Conservation (phyloP, 306 rosid species). For the Pterocarpus macrocarpus region DNA sequence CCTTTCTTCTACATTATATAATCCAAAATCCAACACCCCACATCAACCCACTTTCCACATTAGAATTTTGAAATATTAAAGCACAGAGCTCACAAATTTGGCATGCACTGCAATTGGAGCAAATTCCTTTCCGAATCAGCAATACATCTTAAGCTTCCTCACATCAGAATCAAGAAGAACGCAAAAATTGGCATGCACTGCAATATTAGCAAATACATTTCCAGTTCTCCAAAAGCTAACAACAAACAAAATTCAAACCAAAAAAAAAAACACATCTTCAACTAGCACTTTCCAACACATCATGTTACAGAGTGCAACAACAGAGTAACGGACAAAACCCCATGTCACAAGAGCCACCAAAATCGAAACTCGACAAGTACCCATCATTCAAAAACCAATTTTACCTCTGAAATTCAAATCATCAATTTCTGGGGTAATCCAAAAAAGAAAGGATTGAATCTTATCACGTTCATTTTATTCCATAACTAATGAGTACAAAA, state of each 20-base stretch:
- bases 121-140: conserved; percentile 12
- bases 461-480: too few relatives aligned
- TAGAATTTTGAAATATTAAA: not conserved
- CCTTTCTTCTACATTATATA: not conserved
- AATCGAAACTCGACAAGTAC: conserved; percentile 41
- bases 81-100: conserved; percentile 15
- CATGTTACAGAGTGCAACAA: not conserved
- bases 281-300: conserved; percentile 19
- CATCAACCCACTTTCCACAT: not conserved
- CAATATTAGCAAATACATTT: not conserved
- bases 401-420: conserved; percentile 14
- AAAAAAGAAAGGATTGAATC: conserved; percentile 22
- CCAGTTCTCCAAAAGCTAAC: not conserved
- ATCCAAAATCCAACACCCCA: conserved; percentile 38
- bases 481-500: too few relatives aligned
- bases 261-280: conserved; percentile 17
- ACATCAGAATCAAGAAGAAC: conserved; percentile 36
- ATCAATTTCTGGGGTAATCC: conserved; percentile 4
- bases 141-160: conserved; percentile 1
- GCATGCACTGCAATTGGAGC: conserved; percentile 24
- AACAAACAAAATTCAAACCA: conserved; percentile 15
- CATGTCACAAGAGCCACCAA: conserved; percentile 37
- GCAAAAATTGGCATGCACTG: conserved; percentile 3
- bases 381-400: conserved; percentile 30
- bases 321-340: not conserved